phyloP scores from a whole-genome alignment of 306 rosid genomes.

The Corylus heterophylla region DNA sequence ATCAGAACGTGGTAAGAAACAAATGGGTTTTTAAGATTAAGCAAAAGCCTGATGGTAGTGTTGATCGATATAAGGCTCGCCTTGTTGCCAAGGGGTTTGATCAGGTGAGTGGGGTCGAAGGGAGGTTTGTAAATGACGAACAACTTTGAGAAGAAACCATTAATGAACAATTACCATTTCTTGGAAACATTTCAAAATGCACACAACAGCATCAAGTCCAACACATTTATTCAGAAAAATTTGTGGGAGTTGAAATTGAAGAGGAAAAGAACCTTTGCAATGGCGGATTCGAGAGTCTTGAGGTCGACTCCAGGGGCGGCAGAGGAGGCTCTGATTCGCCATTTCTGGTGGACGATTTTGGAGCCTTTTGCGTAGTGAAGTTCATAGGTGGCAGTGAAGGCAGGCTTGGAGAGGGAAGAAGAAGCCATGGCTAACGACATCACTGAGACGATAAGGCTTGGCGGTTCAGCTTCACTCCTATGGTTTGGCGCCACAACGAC shows the following conservation, averaged over 20 bases:
- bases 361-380: slow-evolving; percentile 16
- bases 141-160: no score
- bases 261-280: slow-evolving; percentile 53
- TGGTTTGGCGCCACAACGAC: slow-evolving; percentile 21
- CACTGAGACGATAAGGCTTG: slow-evolving; percentile 24
- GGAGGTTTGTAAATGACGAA: no score
- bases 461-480: not conserved
- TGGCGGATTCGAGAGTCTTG: slow-evolving; percentile 71
- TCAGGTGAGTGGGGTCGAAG: no score
- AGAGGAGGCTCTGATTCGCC: slow-evolving; percentile 57
- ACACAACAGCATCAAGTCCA: not conserved
- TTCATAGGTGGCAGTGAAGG: slow-evolving; percentile 1
- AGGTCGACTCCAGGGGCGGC: slow-evolving; percentile 80
- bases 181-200: not conserved
- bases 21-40: no score
- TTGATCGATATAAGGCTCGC: no score
- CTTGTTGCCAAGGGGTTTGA: no score
- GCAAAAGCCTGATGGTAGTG: no score
- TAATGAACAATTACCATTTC: no score
- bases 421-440: slow-evolving; percentile 24
- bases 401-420: slow-evolving; percentile 24
- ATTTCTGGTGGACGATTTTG: slow-evolving; percentile 36
- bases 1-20: no score
- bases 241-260: not conserved
- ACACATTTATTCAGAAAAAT: not conserved